phyloP scores from a whole-genome alignment of 1,139 yeast genomes.

The Eremothecium sinecaudum region DNA sequence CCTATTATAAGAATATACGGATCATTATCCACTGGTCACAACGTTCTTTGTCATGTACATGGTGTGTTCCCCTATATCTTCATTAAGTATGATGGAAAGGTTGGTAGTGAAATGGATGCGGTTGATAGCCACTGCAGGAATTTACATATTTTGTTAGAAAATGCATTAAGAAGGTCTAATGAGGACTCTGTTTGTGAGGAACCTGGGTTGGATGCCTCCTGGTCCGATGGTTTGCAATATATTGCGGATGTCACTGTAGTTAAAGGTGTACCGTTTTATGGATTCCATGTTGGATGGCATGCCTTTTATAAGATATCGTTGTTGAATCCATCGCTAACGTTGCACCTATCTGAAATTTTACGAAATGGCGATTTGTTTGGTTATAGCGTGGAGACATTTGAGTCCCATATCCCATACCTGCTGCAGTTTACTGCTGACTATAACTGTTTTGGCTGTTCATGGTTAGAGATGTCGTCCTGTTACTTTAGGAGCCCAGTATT shows the following conservation, averaged over 20 bases:
- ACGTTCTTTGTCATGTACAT: conserved; percentile 63
- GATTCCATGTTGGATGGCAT: conserved; percentile 58
- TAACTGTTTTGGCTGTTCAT: conserved; percentile 76
- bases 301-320: conserved; percentile 60
- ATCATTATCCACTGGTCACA: conserved; percentile 45
- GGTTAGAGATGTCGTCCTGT: conserved; percentile 41
- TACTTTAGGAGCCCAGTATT: conserved; percentile 33
- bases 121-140: conserved; percentile 17
- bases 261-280: conserved; percentile 75
- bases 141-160: conserved; percentile 26
- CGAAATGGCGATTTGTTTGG: conserved; percentile 39
- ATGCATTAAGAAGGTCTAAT: conserved; percentile 8
- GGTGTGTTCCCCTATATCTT: conserved; percentile 77
- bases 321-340: conserved; percentile 51
- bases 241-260: conserved; percentile 63
- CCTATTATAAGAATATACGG: conserved; percentile 80
- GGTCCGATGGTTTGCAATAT: conserved; percentile 31
- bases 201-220: neutral
- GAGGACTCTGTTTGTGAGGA: neutral
- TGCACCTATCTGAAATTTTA: conserved; percentile 52
- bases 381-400: conserved; percentile 43
- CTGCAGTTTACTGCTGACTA: conserved; percentile 76
- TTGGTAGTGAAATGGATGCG: conserved; percentile 8
- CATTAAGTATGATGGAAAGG: conserved; percentile 43
- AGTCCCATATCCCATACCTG: conserved; percentile 69